These are phyloP conservation scores for Tricholoma saponaceum DNA, from an alignment of 768 basidiomycete species.

Conservation along the genomic window DNA sequence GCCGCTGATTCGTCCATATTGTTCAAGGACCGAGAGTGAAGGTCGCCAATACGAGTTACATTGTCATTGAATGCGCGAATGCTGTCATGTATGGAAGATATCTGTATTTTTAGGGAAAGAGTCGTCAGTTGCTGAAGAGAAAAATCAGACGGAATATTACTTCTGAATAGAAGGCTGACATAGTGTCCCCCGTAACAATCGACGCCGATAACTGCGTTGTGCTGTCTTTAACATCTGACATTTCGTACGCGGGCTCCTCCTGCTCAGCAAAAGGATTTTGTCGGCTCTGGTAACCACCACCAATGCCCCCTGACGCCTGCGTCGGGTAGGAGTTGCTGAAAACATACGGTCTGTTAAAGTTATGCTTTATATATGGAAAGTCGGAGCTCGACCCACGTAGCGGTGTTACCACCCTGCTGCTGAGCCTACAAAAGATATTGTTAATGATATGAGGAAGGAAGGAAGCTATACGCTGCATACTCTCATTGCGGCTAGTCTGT, in stretches of 20 bases:
- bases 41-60: slow-evolving; percentile 61
- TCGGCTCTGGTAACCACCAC: slow-evolving; percentile 41
- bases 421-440: slow-evolving; percentile 48
- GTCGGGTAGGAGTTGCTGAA: slow-evolving; percentile 61
- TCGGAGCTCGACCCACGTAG: slow-evolving; percentile 36
- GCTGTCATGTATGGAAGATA: slow-evolving; percentile 70
- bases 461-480: slow-evolving; percentile 35
- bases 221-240: slow-evolving; percentile 65
- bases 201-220: slow-evolving; percentile 41
- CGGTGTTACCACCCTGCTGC: slow-evolving; percentile 53
- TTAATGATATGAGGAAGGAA: slow-evolving; percentile 5
- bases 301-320: slow-evolving; percentile 53
- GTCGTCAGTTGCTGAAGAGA: slow-evolving; percentile 1
- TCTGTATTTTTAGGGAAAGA: slow-evolving; percentile 34
- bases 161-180: slow-evolving; percentile 73
- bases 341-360: slow-evolving; percentile 9
- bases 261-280: slow-evolving; percentile 69
- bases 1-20: slow-evolving; percentile 68
- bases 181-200: slow-evolving; percentile 42
- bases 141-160: slow-evolving; percentile 31
- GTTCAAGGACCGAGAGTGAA: slow-evolving; percentile 73
- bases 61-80: slow-evolving; percentile 67
- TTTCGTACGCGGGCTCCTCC: slow-evolving; percentile 64
- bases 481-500: slow-evolving; percentile 86
- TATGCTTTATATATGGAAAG: slow-evolving; percentile 1